Evolutionary conservation across 2,329 filamentous ascomycete genomes (phyloP), one percentile per base, ranked within the genome.

Genomic region (Ophiostoma perfectum): DNA sequence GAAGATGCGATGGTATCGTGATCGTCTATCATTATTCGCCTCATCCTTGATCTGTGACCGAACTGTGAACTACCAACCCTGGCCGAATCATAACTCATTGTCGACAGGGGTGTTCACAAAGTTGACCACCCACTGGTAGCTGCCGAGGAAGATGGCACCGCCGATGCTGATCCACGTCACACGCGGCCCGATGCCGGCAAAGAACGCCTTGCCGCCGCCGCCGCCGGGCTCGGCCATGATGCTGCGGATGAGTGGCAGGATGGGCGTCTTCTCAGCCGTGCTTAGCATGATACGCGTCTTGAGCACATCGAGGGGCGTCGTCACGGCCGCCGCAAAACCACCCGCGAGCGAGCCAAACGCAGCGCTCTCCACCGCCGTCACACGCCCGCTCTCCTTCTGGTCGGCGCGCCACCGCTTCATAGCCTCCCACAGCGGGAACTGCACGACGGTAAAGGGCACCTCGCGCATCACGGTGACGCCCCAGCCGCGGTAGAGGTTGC

Each of bases 241-340:
- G 27, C 82, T 80, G 66, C 80, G 81, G 71, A 94, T 81, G 70
- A 97, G 82, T 4, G 78, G 77, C 45, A 80, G 77, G 71, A 87
- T 83, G 12, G 82, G 84, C 76, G 85, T 86, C 73, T 82, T 86
- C 81, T 89, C 86, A 81, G 89, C 86, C 74, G 87, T 84, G 14
- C 91, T 90, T 73, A 99, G 81, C 95, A 99, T 99, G 79, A 98
- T 89, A 72, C 95, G 83, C 72, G 95, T 99, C 86, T 99, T 99
- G 73, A 99, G 82, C 71, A 99, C 95, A 79, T 99, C 95, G 71
- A 99, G 80, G 52, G 95, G 95, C 66, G 95, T 99, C 38, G 95
- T 99, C 70, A 94, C 77, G 0, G 86, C 94, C 0, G 95, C 95
- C 0, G 95, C 93, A 52, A 97, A 83, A 0, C 89, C 93, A 0